Evolutionary conservation across 148 eudicot genomes (phyloP).

Genomic region (Rhododendron henanense): DNA sequence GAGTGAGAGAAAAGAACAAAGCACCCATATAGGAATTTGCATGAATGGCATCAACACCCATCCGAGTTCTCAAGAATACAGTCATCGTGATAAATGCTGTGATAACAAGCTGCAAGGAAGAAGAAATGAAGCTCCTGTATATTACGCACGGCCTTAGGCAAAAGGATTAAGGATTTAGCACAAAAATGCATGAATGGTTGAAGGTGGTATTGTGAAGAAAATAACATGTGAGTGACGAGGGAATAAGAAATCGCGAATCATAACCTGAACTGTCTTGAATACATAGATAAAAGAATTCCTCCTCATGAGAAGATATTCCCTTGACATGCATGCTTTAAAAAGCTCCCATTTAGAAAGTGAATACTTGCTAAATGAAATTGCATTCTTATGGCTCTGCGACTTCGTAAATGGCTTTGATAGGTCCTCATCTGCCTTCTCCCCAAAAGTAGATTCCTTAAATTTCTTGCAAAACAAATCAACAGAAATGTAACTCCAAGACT

Average conservation of each 20-base stretch:
- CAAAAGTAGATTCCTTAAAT: slow-evolving; percentile 44
- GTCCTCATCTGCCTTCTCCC: slow-evolving; percentile 39
- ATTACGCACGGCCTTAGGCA: neutral
- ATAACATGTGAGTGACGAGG: neutral
- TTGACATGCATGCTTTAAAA: slow-evolving; percentile 62
- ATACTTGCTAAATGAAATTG: slow-evolving; percentile 39
- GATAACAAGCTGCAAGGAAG: slow-evolving; percentile 49
- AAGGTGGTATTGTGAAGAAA: neutral
- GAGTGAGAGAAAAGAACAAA: slow-evolving; percentile 51
- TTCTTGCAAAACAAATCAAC: slow-evolving; percentile 42
- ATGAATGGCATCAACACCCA: slow-evolving; percentile 49
- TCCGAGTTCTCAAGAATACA: slow-evolving; percentile 53
- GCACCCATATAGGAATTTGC: slow-evolving; percentile 72
- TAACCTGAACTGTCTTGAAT: slow-evolving; percentile 69
- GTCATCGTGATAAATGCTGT: slow-evolving; percentile 61
- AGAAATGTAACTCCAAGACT: slow-evolving; percentile 43
- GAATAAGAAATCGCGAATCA: neutral
- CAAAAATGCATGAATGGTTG: neutral
- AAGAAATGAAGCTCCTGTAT: neutral
- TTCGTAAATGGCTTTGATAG: slow-evolving; percentile 41
- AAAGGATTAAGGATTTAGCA: neutral
- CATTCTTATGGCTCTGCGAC: slow-evolving; percentile 36
- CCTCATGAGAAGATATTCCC: slow-evolving; percentile 70
- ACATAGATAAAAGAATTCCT: slow-evolving; percentile 66
- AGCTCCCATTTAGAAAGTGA: slow-evolving; percentile 65